Evolutionary conservation across 2,329 filamentous ascomycete genomes (phyloP).

Genomic region (Trichoderma sp.): DNA sequence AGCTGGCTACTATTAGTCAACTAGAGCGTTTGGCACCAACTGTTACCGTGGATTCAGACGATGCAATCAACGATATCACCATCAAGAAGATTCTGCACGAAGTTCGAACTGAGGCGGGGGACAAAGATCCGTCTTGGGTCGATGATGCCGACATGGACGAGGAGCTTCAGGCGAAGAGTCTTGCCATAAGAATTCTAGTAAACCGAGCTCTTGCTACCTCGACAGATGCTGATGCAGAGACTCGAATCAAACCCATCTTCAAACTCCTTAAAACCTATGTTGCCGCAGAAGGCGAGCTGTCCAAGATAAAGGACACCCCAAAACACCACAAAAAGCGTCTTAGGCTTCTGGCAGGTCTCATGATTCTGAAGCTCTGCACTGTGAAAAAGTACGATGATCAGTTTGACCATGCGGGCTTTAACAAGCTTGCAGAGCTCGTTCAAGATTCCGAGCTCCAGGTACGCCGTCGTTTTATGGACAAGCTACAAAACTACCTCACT

Average conservation of each 20-base stretch:
- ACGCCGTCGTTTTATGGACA: constrained; percentile 76
- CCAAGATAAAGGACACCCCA: constrained; percentile 75
- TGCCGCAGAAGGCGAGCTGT: constrained; percentile 75
- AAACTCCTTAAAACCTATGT: constrained; percentile 79
- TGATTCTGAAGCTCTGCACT: constrained; percentile 82
- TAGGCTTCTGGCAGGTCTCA: constrained; percentile 77
- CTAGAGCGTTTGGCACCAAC: constrained; percentile 75
- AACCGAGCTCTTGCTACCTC: constrained; percentile 74
- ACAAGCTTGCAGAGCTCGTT: constrained; percentile 76
- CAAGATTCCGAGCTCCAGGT: constrained; percentile 78
- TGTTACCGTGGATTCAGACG: constrained; percentile 72
- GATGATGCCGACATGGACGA: constrained; percentile 71
- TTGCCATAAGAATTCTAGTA: constrained; percentile 82
- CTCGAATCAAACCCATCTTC: constrained; percentile 70
- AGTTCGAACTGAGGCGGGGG: constrained; percentile 65
- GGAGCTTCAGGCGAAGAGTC: constrained; percentile 80
- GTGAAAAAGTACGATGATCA: constrained; percentile 75
- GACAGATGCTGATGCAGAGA: constrained; percentile 57
- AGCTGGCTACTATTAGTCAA: constrained; percentile 71
- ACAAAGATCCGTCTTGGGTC: constrained; percentile 66
- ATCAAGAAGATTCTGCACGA: constrained; percentile 74
- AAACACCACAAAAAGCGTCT: constrained; percentile 78
- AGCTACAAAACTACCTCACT: constrained; percentile 88
- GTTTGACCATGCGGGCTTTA: constrained; percentile 74
- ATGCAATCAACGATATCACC: constrained; percentile 77